A percentile compares a stretch with the other conserved stretches of the same genome.
Conservation (phyloP, 805 yeast genomes). For the Saccharomycopsis oosterbeekiorum region DNA sequence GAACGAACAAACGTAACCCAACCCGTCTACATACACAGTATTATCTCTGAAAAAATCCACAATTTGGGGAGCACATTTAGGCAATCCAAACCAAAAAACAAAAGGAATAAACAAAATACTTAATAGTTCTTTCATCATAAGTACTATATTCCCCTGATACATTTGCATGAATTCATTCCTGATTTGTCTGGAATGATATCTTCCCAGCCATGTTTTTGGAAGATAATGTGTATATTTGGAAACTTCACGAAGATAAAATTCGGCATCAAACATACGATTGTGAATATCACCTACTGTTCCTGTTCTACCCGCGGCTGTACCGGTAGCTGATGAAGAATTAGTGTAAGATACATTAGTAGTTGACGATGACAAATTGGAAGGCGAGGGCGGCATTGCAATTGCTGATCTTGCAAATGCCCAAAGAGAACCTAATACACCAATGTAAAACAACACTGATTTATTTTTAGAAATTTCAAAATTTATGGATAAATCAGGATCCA, state of each 20-base stretch:
- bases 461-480: slow-evolving; percentile 82
- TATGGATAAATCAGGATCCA: slow-evolving; percentile 86
- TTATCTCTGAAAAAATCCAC: slow-evolving; percentile 87
- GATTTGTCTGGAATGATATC: slow-evolving; percentile 74
- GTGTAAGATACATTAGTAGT: background rate
- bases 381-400: background rate
- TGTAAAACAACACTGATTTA: slow-evolving; percentile 74
- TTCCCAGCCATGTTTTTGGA: slow-evolving; percentile 81
- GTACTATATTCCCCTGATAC: slow-evolving; percentile 62
- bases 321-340: slow-evolving; percentile 34
- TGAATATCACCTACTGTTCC: slow-evolving; percentile 11
- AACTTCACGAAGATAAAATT: slow-evolving; percentile 68
- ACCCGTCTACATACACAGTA: slow-evolving; percentile 84
- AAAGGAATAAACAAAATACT: slow-evolving; percentile 83
- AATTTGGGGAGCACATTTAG: slow-evolving; percentile 61
- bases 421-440: slow-evolving; percentile 78
- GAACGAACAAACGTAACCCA: slow-evolving; percentile 89
- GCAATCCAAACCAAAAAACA: slow-evolving; percentile 76
- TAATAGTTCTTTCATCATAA: slow-evolving; percentile 67
- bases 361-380: background rate
- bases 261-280: slow-evolving; percentile 79
- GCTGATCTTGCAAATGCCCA: slow-evolving; percentile 77
- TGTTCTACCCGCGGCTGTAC: slow-evolving; percentile 25
- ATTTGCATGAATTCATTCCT: slow-evolving; percentile 72
- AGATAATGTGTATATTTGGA: slow-evolving; percentile 84